Percentiles rank a stretch among this genome's conserved stretches.
phyloP scores from a whole-genome alignment of 179 eudicot species.

The Beta lomatogona region DNA sequence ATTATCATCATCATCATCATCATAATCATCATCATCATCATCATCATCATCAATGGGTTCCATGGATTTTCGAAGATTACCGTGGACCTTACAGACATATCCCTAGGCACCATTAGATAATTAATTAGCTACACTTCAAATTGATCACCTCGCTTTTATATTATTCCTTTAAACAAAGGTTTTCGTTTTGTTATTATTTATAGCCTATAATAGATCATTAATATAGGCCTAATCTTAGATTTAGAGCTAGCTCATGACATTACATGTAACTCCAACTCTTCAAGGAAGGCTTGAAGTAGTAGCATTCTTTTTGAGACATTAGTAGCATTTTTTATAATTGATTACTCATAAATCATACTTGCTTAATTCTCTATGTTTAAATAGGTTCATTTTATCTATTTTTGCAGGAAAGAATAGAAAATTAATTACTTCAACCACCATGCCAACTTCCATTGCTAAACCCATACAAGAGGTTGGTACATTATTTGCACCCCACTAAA shows the following conservation, averaged over 20 bases:
- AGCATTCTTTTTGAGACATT: background rate
- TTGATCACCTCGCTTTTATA: no score
- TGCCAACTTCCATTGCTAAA: slow-evolving; percentile 30
- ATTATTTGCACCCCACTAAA: background rate
- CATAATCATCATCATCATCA: slow-evolving; percentile 20
- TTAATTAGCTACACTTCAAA: background rate
- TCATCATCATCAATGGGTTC: slow-evolving; percentile 41
- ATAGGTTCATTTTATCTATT: slow-evolving; percentile 7
- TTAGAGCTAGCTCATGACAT: background rate
- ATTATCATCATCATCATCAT: background rate
- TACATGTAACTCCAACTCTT: background rate
- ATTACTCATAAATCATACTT: background rate
- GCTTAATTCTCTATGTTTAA: background rate
- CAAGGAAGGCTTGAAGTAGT: background rate
- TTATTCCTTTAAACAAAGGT: background rate
- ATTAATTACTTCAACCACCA: slow-evolving; percentile 37
- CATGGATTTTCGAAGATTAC: slow-evolving; percentile 77
- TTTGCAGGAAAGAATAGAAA: slow-evolving; percentile 61
- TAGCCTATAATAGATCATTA: background rate
- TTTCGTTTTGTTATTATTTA: background rate
- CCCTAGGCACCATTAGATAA: slow-evolving; percentile 28
- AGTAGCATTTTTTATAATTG: background rate
- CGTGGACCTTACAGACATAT: slow-evolving; percentile 65
- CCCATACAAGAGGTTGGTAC: slow-evolving; percentile 57
- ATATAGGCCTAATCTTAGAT: background rate